These are phyloP conservation scores for Ceratocystis ficicola DNA, from an alignment of 2,329 filamentous ascomycete genomes.

Conservation along the genomic window DNA sequence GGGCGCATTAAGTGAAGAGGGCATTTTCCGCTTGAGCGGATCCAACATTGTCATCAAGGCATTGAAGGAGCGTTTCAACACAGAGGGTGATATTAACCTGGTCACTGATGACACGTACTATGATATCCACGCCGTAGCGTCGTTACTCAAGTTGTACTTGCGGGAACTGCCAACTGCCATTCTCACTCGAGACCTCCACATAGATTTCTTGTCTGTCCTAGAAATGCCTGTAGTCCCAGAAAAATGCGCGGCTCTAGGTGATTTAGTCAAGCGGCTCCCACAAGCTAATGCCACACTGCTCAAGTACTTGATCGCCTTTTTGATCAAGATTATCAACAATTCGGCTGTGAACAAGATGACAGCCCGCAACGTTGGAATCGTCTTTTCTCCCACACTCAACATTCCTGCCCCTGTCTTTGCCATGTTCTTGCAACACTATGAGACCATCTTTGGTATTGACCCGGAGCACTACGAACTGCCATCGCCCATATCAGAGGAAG, in stretches of 20 bases:
- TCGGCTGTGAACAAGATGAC: slow-evolving; percentile 94
- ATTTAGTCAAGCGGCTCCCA: slow-evolving; percentile 69
- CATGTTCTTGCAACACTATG: slow-evolving; percentile 82
- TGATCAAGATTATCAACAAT: slow-evolving; percentile 88
- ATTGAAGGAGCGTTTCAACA: slow-evolving; percentile 85
- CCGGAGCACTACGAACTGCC: slow-evolving; percentile 52
- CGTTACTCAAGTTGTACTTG: slow-evolving; percentile 83
- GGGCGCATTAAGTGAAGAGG: slow-evolving; percentile 73
- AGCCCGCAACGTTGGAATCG: slow-evolving; percentile 90
- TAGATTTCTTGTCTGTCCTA: slow-evolving; percentile 74
- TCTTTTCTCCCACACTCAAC: slow-evolving; percentile 93
- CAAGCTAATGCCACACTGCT: slow-evolving; percentile 69
- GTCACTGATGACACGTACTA: slow-evolving; percentile 73
- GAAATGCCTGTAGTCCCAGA: slow-evolving; percentile 63
- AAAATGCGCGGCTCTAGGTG: slow-evolving; percentile 64
- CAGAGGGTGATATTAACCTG: slow-evolving; percentile 80
- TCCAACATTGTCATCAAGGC: slow-evolving; percentile 89
- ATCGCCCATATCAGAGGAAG: slow-evolving; percentile 33
- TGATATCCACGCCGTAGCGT: slow-evolving; percentile 92
- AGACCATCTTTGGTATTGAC: slow-evolving; percentile 66
- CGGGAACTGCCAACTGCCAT: slow-evolving; percentile 86
- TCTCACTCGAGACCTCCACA: slow-evolving; percentile 76
- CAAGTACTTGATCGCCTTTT: slow-evolving; percentile 71
- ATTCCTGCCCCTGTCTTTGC: slow-evolving; percentile 92
- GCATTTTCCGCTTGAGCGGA: slow-evolving; percentile 93